Evolutionary conservation across 768 basidiomycete species (phyloP), one percentile per base, ranked within the genome.

Genomic region (Xerocomus potaroensis): DNA sequence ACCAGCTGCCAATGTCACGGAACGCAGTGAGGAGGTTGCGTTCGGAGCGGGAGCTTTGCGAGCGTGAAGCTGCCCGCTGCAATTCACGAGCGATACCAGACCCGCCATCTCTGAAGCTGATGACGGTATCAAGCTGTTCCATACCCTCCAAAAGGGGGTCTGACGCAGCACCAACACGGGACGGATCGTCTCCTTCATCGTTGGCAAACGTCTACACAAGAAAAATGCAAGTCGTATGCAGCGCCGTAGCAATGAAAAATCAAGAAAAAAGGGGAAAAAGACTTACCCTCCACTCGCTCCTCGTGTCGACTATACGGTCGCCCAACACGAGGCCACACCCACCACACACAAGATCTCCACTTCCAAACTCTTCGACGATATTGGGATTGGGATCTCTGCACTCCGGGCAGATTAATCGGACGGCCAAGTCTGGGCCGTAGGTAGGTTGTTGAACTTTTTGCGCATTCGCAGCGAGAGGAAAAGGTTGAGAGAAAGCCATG

Each of bases 151-250:
- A 76, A 34, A 94, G 72, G 24, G 94, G 91, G 67, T 97, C 92
- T 16, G 86, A 81, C 35, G 93, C 92, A 45, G 91, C 93, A 72
- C 96, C 96, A 57, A 99, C 96, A 87, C 96, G 96, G 56, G 96
- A 98, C 53, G 96, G 96, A 66, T 99, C 96, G 66, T 97, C 95
- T 52, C 95, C 94, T 74, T 99, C 96, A 60, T 97, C 95, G 64
- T 98, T 96, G 55, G 96, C 96, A 69, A 99, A 99, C 51, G 96
- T 98, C 89, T 97, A 72, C n/a, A 50, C 41, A 42, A 38, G 12
- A 36, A 47, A 38, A 44, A 10, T 19, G 31, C 16, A 46, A 53
- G 35, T 59, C 45, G 62, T 52, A 49, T 65, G 56, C 60, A 62
- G 54, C 33, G 32, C 49, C 36, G n/a, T n/a, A n/a, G 47, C 21